These are phyloP conservation scores for Deakozyma indianensis DNA, from an alignment of 805 yeast genomes.

Conservation along the genomic window DNA sequence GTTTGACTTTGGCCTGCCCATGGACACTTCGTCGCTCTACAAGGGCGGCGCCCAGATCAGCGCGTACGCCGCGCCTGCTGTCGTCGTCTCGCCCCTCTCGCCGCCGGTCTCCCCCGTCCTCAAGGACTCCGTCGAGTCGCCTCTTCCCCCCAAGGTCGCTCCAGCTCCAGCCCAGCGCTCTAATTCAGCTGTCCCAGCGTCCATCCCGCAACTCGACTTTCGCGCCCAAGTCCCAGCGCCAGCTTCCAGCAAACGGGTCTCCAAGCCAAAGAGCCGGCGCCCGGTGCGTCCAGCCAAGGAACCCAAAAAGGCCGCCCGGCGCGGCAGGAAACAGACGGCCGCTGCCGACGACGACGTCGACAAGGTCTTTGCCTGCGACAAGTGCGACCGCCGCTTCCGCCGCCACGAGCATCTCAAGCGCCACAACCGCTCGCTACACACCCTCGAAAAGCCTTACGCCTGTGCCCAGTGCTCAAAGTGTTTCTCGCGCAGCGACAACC, in stretches of 20 bases:
- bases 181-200: background rate
- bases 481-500: conserved; percentile 22
- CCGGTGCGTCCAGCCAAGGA: background rate
- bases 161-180: background rate
- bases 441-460: conserved; percentile 40
- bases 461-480: conserved; percentile 19
- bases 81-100: conserved; percentile 1
- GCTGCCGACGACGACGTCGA: conserved; percentile 29
- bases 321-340: conserved; percentile 54
- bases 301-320: conserved; percentile 13
- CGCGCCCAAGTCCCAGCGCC: too few relatives aligned
- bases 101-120: conserved; percentile 1
- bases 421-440: conserved; percentile 60
- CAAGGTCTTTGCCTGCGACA: conserved; percentile 49
- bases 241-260: background rate
- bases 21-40: too few relatives aligned
- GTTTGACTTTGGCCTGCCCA: background rate
- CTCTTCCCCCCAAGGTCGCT: conserved; percentile 1
- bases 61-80: conserved; percentile 1
- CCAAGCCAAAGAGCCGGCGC: background rate
- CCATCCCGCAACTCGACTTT: too few relatives aligned
- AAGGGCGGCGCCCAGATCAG: background rate
- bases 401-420: conserved; percentile 68
- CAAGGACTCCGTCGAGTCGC: background rate
- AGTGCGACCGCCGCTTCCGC: conserved; percentile 51